phyloP scores from a whole-genome alignment of 2,329 filamentous ascomycete genomes.

The Colletotrichum gigasporum region DNA sequence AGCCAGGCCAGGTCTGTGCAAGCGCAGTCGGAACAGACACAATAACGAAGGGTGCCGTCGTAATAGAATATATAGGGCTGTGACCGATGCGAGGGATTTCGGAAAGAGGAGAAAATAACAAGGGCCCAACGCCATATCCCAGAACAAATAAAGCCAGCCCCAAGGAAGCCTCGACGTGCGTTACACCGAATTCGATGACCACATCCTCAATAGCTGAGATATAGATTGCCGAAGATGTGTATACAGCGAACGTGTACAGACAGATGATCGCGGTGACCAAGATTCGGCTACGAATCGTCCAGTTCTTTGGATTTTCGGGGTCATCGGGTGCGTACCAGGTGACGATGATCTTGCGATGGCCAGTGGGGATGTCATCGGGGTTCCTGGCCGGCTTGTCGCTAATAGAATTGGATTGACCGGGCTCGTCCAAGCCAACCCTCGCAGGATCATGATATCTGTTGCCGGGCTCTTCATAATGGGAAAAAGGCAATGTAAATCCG shows the following conservation, averaged over 20 bases:
- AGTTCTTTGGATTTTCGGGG: conserved; percentile 61
- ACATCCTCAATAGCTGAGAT: conserved; percentile 48
- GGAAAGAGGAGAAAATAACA: conserved; percentile 65
- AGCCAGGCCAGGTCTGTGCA: conserved; percentile 60
- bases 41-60: conserved; percentile 66
- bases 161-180: conserved; percentile 55
- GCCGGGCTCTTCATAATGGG: too few relatives aligned
- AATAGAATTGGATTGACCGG: too few relatives aligned
- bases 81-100: conserved; percentile 68
- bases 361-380: too few relatives aligned
- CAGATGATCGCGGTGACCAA: conserved; percentile 49
- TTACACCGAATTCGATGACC: conserved; percentile 59
- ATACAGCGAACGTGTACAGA: conserved; percentile 61
- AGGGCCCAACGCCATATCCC: conserved; percentile 50
- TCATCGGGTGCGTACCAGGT: conserved; percentile 58
- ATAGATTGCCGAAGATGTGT: conserved; percentile 50
- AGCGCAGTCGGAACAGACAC: conserved; percentile 63
- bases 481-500: too few relatives aligned
- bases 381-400: too few relatives aligned
- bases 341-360: too few relatives aligned
- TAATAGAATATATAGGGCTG: conserved; percentile 65
- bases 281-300: conserved; percentile 48
- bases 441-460: too few relatives aligned
- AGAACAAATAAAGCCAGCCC: conserved; percentile 67
- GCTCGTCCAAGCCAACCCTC: too few relatives aligned